A percentile compares a stretch with the other conserved stretches of the same genome.
These are phyloP conservation scores for Graphiopsis chlorocephala DNA, from an alignment of 2,329 filamentous ascomycete genomes.

Conservation along the genomic window DNA sequence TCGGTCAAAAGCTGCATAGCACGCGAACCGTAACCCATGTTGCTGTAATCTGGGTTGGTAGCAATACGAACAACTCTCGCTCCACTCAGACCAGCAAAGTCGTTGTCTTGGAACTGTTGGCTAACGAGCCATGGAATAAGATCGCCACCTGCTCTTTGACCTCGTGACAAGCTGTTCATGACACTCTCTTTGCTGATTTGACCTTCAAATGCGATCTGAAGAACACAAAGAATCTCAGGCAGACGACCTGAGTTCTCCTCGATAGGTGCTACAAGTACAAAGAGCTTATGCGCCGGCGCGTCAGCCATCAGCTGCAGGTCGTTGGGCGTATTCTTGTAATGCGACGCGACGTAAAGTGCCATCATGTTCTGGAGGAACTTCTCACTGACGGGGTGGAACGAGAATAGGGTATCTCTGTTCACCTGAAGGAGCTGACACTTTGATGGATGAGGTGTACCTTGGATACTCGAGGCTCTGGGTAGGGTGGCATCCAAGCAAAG, in stretches of 20 bases:
- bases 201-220: slow-evolving; percentile 92
- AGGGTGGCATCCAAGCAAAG: slow-evolving; percentile 91
- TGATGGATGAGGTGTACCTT: slow-evolving; percentile 84
- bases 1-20: slow-evolving; percentile 83
- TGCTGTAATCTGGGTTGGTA: slow-evolving; percentile 88
- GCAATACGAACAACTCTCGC: slow-evolving; percentile 91
- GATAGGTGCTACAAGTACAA: slow-evolving; percentile 85
- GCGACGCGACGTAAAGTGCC: slow-evolving; percentile 91
- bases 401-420: slow-evolving; percentile 96
- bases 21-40: slow-evolving; percentile 89
- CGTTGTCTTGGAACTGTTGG: slow-evolving; percentile 96
- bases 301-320: slow-evolving; percentile 99
- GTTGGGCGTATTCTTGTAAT: slow-evolving; percentile 98
- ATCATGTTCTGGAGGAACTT: slow-evolving; percentile 99
- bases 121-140: slow-evolving; percentile 96
- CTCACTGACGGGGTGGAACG: slow-evolving; percentile 94
- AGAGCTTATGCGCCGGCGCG: slow-evolving; percentile 92
- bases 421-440: slow-evolving; percentile 90
- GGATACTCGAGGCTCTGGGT: slow-evolving; percentile 70
- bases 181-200: slow-evolving; percentile 93
- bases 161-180: slow-evolving; percentile 81
- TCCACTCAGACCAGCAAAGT: slow-evolving; percentile 90
- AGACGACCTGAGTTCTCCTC: slow-evolving; percentile 73
- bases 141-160: slow-evolving; percentile 85
- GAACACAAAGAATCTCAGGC: slow-evolving; percentile 89